Evolutionary conservation across 23 red algal species (phyloP), one percentile per base, ranked within the genome.

Genomic region (Gracilaria gracilis): DNA sequence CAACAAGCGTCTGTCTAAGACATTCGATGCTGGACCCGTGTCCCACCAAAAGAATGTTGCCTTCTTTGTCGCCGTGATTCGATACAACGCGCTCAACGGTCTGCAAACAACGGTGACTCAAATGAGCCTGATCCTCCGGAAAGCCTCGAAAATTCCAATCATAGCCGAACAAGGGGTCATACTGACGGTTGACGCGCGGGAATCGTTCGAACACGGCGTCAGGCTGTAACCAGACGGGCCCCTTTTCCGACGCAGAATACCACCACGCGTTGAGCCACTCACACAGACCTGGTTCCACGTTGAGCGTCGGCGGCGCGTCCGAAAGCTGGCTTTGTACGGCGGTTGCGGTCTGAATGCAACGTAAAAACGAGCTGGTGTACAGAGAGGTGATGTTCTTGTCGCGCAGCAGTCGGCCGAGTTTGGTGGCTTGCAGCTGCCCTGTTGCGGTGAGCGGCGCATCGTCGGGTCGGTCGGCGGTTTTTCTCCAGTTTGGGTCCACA

Each of bases 11-110:
- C 17, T 6, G 6, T 27, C 39, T 35, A 1, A 75, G 23, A 36
- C 28, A 27, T 1, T 16, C 28, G 0, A 89, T 11, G 37, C 86
- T 89, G 23, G 86, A 79, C 8, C 86, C 86, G 40, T 89, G 86
- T 38, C 86, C 86, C 11, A 89, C 86, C 86, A 89, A 14, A 11
- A 89, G 71, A n/a, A 89, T 62, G 72, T 89, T 79, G 17, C 86
- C 86, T 4, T 14, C 27, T n/a, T 21, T n/a, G 19, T 89, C 48
- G 33, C 16, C 47, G 33, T 81, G 24, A 4, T 17, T 17, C 16
- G 57, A 1, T 4, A 31, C 33, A 35, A 37, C 20, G 9, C 46
- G 24, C n/a, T 39, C 48, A 1, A 81, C 48, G 29, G 83, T 86
- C 65, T 79, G 54, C 9, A 20, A 13, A 33, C 86, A 89, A 9